Evolutionary conservation across 2,329 filamentous ascomycete species (phyloP).

Genomic region (Nigrograna mackinnonii): DNA sequence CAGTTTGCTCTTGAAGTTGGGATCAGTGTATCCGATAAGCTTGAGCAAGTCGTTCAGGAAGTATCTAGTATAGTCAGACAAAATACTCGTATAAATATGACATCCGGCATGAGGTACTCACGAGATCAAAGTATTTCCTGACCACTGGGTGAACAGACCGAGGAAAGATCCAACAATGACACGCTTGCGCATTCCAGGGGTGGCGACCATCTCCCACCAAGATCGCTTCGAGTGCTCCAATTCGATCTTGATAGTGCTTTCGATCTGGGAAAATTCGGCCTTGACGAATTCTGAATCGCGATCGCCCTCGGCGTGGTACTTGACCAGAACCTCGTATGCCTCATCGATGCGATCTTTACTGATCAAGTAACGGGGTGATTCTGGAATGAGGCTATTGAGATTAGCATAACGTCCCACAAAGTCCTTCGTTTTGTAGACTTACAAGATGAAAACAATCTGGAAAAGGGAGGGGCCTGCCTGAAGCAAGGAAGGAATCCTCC

Average conservation of each 20-base stretch:
- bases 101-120: constrained; percentile 2
- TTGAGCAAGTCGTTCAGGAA: constrained; percentile 66
- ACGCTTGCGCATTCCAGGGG: constrained; percentile 66
- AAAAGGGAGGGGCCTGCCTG: constrained; percentile 65
- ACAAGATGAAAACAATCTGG: constrained; percentile 65
- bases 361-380: constrained; percentile 68
- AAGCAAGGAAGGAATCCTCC: constrained; percentile 67
- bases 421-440: too few relatives aligned
- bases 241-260: constrained; percentile 63
- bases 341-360: constrained; percentile 65
- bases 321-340: constrained; percentile 62
- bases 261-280: constrained; percentile 69
- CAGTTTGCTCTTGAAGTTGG: constrained; percentile 36
- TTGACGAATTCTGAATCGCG: constrained; percentile 62
- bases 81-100: too few relatives aligned
- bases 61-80: constrained; percentile 51
- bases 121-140: constrained; percentile 63
- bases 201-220: constrained; percentile 64
- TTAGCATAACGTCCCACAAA: too few relatives aligned
- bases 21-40: constrained; percentile 61
- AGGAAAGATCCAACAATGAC: constrained; percentile 65
- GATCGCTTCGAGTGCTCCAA: constrained; percentile 52
- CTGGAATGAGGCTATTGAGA: constrained; percentile 52
- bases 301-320: constrained; percentile 67
- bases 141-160: constrained; percentile 69